Base-by-base conservation (phyloP, 768 basidiomycete species). In the Leccinum variicolor region DNA sequence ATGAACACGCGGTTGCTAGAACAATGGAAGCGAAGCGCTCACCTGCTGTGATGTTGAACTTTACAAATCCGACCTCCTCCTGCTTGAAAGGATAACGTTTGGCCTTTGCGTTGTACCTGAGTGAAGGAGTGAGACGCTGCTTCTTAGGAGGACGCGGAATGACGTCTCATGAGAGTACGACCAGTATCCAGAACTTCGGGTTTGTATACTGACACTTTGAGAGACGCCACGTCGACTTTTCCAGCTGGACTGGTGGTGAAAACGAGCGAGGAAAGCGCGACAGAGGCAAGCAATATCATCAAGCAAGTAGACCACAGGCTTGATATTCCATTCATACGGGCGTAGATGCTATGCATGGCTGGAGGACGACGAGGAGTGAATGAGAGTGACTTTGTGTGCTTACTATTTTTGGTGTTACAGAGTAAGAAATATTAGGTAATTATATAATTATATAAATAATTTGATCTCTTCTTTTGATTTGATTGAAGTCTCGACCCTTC, bases 41-140 rank as follows among this genome's bases (percentile, higher is more conserved):
- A 90, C 93, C 93, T 46, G 91, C 89, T 47, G 81, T 82, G 52
- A 92, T 75, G 70, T 93, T 87, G 75, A 94, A 94, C 67, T 87
- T 83, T 36, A 92, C 81, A 68, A 90, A 88, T 1, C 88, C 87
- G 56, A 87, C 79, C 62, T 95, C 92, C 66, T 90, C 85, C 64
- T 86, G 80, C 60, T 78, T 80, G 63, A 74, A 80, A 5, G 79
- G 75, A 70, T 85, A 84, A 49, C 83, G 79, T 57, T 83, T 77
- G 41, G 78, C 75, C 61, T 76, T 82, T 55, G 74, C 76, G 60
- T 71, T 80, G 64, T 70, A 81, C 49, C 84, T 84, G 52, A 0
- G 52, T 6, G 15, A 54, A 10, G 34, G 33, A 34, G 28, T 68
- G 36, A 69, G 67, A 50, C 19, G 26, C 45, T 45, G 55, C 53